Evolutionary conservation across 1,284 basidiomycete species (phyloP).

Genomic region (Chondrostereum purpureum): DNA sequence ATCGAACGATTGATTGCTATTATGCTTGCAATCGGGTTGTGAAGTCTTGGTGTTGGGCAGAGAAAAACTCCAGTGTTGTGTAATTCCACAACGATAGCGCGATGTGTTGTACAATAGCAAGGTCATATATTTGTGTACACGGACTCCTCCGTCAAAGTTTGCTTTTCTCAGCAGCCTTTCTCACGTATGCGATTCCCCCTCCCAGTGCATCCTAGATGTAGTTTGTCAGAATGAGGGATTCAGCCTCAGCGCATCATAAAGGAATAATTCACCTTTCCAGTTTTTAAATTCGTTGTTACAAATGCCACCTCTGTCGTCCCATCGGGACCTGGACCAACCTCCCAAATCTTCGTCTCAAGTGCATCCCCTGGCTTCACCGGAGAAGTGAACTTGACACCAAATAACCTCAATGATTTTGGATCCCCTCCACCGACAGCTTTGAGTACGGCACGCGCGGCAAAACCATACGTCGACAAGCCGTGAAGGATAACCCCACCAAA

Average conservation of each 20-base stretch:
- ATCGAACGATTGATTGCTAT: too few relatives aligned
- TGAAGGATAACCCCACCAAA: slow-evolving; percentile 81
- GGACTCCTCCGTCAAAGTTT: slow-evolving; percentile 46
- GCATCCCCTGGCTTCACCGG: slow-evolving; percentile 76
- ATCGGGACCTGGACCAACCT: slow-evolving; percentile 58
- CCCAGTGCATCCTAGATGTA: slow-evolving; percentile 40
- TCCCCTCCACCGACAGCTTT: slow-evolving; percentile 53
- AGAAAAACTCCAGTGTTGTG: too few relatives aligned
- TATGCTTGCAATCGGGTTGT: too few relatives aligned
- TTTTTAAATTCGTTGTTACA: slow-evolving; percentile 59
- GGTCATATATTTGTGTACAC: too few relatives aligned
- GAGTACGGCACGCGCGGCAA: slow-evolving; percentile 69
- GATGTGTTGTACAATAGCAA: too few relatives aligned
- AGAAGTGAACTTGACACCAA: slow-evolving; percentile 70
- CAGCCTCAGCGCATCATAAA: too few relatives aligned
- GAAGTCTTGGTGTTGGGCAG: too few relatives aligned
- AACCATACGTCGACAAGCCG: slow-evolving; percentile 74
- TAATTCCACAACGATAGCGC: too few relatives aligned
- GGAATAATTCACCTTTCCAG: slow-evolving; percentile 51
- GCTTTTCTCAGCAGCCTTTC: slow-evolving; percentile 42
- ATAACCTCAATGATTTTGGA: slow-evolving; percentile 54
- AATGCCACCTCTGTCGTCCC: slow-evolving; percentile 69
- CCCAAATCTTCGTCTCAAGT: slow-evolving; percentile 76
- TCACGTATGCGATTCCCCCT: slow-evolving; percentile 53
- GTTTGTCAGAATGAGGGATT: slow-evolving; percentile 6